Percentiles rank a stretch among this genome's conserved stretches.
These are phyloP conservation scores for Solanum neorickii DNA, from an alignment of 257 asterid genomes.

Conservation along the genomic window DNA sequence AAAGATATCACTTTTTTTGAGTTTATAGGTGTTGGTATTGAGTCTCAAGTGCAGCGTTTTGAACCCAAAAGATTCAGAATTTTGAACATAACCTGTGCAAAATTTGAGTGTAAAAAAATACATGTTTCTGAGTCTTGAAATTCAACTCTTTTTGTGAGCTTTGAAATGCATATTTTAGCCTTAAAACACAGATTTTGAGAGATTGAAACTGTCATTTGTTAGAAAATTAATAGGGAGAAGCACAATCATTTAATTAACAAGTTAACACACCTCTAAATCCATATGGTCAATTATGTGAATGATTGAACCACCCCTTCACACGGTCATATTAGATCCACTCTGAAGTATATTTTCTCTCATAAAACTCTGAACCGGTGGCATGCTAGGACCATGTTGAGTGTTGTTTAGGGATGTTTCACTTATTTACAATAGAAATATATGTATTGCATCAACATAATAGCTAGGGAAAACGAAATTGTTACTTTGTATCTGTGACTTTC, in stretches of 20 bases:
- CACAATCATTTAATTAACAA: neutral
- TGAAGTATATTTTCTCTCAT: constrained; percentile 86
- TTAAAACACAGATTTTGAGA: no score
- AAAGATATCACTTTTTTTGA: no score
- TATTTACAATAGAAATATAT: constrained; percentile 24
- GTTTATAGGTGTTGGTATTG: no score
- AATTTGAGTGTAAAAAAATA: no score
- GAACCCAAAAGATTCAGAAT: no score
- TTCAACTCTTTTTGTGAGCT: no score
- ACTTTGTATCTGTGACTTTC: neutral
- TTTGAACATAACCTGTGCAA: no score
- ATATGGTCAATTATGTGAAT: constrained; percentile 88
- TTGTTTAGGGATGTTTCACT: constrained; percentile 93
- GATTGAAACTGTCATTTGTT: neutral
- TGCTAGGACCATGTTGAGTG: constrained; percentile 90
- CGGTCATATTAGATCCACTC: constrained; percentile 87
- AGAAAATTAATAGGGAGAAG: neutral
- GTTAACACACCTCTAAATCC: constrained; percentile 64
- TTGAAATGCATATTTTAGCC: no score
- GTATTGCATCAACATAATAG: neutral
- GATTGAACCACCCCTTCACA: constrained; percentile 98
- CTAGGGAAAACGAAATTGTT: neutral
- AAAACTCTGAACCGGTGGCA: constrained; percentile 79
- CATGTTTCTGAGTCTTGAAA: no score
- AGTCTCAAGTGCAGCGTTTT: no score